Base-by-base conservation (phyloP, 1,284 basidiomycete genomes). In the Phellopilus nigrolimitatus region DNA sequence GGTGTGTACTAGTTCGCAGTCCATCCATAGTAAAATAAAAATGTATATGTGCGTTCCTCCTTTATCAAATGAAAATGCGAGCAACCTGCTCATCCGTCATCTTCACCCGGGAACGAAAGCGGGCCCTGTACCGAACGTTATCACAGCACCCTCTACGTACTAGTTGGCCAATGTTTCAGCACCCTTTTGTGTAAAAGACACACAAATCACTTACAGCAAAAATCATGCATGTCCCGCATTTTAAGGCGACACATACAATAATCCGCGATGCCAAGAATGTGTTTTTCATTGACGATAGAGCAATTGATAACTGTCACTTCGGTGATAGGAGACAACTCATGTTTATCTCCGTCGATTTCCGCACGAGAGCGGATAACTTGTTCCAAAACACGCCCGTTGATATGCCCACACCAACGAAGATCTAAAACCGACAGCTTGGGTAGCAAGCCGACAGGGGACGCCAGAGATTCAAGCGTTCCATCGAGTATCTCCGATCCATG, bases 401-500 rank as follows among this genome's bases (percentile, higher is more conserved):
- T 60, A 57, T 78, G 72, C 9, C 74, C 71, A 57, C 81, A 84
- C 80, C 80, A 84, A 21, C 80, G 71, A 41, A 84, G 63, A 60
- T 83, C 79, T 43, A 85, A 61, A 39, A 64, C 65, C 36, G 62
- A 61, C 24, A 84, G 71, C 46, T 60, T 63, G 17, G 76, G 80
- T 54, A 79, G 83, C 13, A 72, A 59, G 3, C 70, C 71, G 9
- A 53, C 56, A n/a, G 69, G 66, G 2, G 73, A 72, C 25, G 65
- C 59, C 21, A 84, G 60, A 37, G 64, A 55, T 8, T 60, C 57
- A 6, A 84, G 56, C 22, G 73, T 70, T n/a, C 65, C 63, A 59
- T 82, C 75, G 15, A 75, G 65, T 54, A 84, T 75, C 34, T 81
- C 79, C 51, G 76, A 78, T 58, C 81, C 79, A 61, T 83, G 82